Percentiles rank a stretch among this genome's conserved stretches.
Evolutionary conservation across 257 asterid species (phyloP).

Genomic region (Solanum virginianum): DNA sequence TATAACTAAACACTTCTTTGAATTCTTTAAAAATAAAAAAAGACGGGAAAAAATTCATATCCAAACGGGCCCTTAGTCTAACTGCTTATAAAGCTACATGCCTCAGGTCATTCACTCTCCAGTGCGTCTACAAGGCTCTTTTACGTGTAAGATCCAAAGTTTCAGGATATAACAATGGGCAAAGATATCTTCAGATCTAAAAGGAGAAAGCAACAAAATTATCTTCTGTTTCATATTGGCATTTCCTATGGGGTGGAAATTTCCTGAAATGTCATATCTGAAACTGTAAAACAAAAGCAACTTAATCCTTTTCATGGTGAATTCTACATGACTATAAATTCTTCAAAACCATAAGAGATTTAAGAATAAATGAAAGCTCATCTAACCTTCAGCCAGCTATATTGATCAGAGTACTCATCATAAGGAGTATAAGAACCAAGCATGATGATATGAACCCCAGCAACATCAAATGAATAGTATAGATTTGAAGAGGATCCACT

Average conservation of each 20-base stretch:
- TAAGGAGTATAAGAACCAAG: slow-evolving; percentile 75
- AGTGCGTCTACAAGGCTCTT: neutral
- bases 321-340: neutral
- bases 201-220: neutral
- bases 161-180: neutral
- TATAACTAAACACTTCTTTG: neutral
- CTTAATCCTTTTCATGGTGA: neutral
- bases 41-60: neutral
- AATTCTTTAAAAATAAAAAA: too few relatives aligned
- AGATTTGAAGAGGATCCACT: slow-evolving; percentile 73
- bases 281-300: neutral
- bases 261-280: neutral
- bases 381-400: slow-evolving; percentile 78
- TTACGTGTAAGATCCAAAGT: neutral
- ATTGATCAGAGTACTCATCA: slow-evolving; percentile 57
- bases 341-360: neutral
- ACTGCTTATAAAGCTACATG: neutral
- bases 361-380: neutral
- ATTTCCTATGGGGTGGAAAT: neutral
- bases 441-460: slow-evolving; percentile 81
- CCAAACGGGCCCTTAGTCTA: neutral
- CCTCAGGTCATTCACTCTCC: neutral
- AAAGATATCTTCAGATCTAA: neutral
- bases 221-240: neutral
- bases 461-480: slow-evolving; percentile 83